Base-by-base conservation (phyloP, 2,329 filamentous ascomycete species). In the Calonectria honghensis region DNA sequence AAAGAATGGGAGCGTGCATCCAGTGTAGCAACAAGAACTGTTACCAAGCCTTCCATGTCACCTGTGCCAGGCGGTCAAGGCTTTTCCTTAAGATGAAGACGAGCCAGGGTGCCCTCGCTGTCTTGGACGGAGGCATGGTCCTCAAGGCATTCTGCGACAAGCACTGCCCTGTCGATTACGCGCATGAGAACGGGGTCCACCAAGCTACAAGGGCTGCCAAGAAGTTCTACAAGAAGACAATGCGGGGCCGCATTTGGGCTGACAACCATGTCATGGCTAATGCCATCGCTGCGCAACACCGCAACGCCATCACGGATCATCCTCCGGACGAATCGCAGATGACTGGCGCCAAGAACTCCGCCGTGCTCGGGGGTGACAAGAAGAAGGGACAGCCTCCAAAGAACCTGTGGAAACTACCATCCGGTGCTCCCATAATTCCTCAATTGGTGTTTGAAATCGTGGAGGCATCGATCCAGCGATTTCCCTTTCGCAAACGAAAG, bases 11-110 rank as follows among this genome's bases (percentile, higher is more conserved):
- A 29, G 96, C 97, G 51, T 98, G 96, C 85, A 98, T 99, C 75
- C 97, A 99, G 85, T 99, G 97, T 85, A 95, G 96, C 75, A 98
- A 98, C 87, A 98, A 98, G 85, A 95, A 94, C 75, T 99, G 97
- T 85, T 99, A 98, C 82, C 94, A 96, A 82, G 97, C 97, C 11
- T 99, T 99, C 84, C 97, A 99, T 85, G 96, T 98, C 70, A 98
- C 97, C 6, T 99, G 97, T 84, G 97, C 97, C 31, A 92, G 97
- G 70, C 92, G 95, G 80, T 96, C 96, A 63, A 93, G 93, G 76
- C 89, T 99, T 0, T 98, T 95, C 82, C 88, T 99, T 77, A 96
- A 96, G 85, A 99, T 99, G 97, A 99, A 98, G 86, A 96, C 96
- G 66, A 94, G 92, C 69, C 94, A 96, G 76, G 94, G 95, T 66